phyloP scores from a whole-genome alignment of 257 asterid genomes.

The Agastache rugosa region DNA sequence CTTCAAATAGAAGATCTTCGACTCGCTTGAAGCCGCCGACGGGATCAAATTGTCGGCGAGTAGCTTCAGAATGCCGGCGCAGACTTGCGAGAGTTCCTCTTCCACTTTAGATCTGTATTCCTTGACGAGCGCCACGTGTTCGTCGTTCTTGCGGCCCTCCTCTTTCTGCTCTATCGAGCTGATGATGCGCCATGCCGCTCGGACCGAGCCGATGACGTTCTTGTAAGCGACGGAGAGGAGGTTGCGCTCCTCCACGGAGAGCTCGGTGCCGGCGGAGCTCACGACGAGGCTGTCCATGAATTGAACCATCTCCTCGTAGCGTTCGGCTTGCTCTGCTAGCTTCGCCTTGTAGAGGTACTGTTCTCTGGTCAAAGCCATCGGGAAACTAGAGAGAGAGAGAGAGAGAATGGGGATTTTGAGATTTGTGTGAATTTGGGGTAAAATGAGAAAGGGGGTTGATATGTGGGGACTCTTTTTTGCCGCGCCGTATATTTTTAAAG shows the following conservation, averaged over 20 bases:
- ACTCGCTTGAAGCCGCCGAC: slow-evolving; percentile 55
- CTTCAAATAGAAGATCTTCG: slow-evolving; percentile 74
- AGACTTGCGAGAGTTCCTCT: slow-evolving; percentile 58
- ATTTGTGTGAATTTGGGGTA: slow-evolving; percentile 32
- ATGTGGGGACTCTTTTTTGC: slow-evolving; percentile 1
- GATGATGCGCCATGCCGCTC: slow-evolving; percentile 80
- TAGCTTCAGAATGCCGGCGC: slow-evolving; percentile 62
- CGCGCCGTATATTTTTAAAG: slow-evolving; percentile 2
- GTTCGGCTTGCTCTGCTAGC: slow-evolving; percentile 76
- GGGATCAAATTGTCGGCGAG: slow-evolving; percentile 53
- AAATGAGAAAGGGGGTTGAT: not conserved
- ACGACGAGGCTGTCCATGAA: slow-evolving; percentile 71
- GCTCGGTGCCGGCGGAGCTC: slow-evolving; percentile 53
- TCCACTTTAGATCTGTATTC: slow-evolving; percentile 77
- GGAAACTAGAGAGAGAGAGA: slow-evolving; percentile 14
- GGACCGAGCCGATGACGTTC: slow-evolving; percentile 80
- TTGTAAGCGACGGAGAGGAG: slow-evolving; percentile 73
- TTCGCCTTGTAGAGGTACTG: slow-evolving; percentile 76
- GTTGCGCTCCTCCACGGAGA: slow-evolving; percentile 74
- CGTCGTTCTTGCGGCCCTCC: slow-evolving; percentile 75
- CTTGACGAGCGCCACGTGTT: slow-evolving; percentile 66
- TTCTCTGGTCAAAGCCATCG: slow-evolving; percentile 59
- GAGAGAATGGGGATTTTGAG: not conserved
- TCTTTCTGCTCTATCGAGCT: slow-evolving; percentile 75
- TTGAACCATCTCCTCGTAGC: slow-evolving; percentile 79